These are phyloP conservation scores for Hansenula anomala DNA, from an alignment of 1,139 yeast species.

Conservation along the genomic window DNA sequence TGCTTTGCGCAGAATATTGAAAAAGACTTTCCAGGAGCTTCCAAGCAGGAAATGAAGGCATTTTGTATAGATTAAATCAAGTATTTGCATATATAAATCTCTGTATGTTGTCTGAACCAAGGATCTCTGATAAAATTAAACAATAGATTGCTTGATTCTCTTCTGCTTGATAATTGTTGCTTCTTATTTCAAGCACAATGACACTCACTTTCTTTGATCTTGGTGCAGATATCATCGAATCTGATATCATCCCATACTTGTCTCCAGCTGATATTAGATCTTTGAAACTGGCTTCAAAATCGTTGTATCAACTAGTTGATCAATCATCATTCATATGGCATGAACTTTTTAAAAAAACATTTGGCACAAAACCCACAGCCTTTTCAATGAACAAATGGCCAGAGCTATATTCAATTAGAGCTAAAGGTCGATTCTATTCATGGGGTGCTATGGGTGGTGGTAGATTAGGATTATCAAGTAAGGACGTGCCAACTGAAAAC, in stretches of 20 bases:
- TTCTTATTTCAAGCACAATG: not conserved
- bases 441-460: conserved; percentile 61
- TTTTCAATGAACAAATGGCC: conserved; percentile 40
- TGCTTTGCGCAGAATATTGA: conserved; percentile 63
- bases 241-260: conserved; percentile 33
- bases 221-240: conserved; percentile 43
- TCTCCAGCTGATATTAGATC: conserved; percentile 41
- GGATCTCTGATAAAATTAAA: too few relatives aligned
- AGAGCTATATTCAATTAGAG: conserved; percentile 40
- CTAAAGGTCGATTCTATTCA: conserved; percentile 43
- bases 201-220: conserved; percentile 21
- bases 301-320: conserved; percentile 26
- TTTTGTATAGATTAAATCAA: not conserved
- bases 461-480: conserved; percentile 47
- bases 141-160: too few relatives aligned
- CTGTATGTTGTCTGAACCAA: too few relatives aligned
- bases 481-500: conserved; percentile 29
- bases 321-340: conserved; percentile 40
- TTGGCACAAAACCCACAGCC: conserved; percentile 34
- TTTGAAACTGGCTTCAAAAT: conserved; percentile 39
- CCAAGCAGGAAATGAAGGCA: conserved; percentile 9
- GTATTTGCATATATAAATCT: not conserved
- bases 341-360: conserved; percentile 43
- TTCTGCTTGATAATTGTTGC: too few relatives aligned
- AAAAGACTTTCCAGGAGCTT: conserved; percentile 15